These are phyloP conservation scores for Taiozyma sp. DNA, from an alignment of 1,139 yeast genomes.

Conservation along the genomic window DNA sequence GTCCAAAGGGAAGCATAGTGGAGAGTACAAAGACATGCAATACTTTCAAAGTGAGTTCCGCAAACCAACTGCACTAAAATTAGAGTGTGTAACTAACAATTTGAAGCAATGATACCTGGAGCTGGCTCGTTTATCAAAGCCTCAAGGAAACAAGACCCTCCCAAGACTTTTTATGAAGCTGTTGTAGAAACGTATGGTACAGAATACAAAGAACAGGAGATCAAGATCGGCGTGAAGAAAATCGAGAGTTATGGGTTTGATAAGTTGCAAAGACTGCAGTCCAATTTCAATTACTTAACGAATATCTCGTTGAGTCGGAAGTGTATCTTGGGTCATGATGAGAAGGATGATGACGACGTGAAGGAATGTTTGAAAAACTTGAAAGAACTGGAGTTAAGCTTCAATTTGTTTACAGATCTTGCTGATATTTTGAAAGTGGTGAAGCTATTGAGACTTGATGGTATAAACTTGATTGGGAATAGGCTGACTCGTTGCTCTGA, in stretches of 20 bases:
- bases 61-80: neutral
- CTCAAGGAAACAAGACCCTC: slow-evolving; percentile 29
- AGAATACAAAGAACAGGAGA: slow-evolving; percentile 23
- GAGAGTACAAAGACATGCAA: slow-evolving; percentile 36
- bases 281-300: slow-evolving; percentile 39
- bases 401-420: slow-evolving; percentile 46
- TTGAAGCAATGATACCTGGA: slow-evolving; percentile 9
- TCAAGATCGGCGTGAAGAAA: slow-evolving; percentile 43
- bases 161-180: slow-evolving; percentile 41
- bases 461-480: slow-evolving; percentile 60
- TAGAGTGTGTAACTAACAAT: neutral
- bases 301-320: slow-evolving; percentile 45
- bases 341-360: slow-evolving; percentile 3
- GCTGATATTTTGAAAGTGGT: slow-evolving; percentile 35
- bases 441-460: slow-evolving; percentile 30
- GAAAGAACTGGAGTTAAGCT: slow-evolving; percentile 51
- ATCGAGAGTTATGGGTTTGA: slow-evolving; percentile 66
- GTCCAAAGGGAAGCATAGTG: slow-evolving; percentile 49
- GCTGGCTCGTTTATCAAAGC: slow-evolving; percentile 68
- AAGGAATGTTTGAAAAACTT: slow-evolving; percentile 21
- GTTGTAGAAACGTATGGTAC: slow-evolving; percentile 42
- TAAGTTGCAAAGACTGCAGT: slow-evolving; percentile 41
- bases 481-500: slow-evolving; percentile 29
- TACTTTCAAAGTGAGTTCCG: slow-evolving; percentile 34
- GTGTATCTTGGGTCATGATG: slow-evolving; percentile 23